phyloP scores from a whole-genome alignment of 805 yeast species.

The Yarrowia deformans region DNA sequence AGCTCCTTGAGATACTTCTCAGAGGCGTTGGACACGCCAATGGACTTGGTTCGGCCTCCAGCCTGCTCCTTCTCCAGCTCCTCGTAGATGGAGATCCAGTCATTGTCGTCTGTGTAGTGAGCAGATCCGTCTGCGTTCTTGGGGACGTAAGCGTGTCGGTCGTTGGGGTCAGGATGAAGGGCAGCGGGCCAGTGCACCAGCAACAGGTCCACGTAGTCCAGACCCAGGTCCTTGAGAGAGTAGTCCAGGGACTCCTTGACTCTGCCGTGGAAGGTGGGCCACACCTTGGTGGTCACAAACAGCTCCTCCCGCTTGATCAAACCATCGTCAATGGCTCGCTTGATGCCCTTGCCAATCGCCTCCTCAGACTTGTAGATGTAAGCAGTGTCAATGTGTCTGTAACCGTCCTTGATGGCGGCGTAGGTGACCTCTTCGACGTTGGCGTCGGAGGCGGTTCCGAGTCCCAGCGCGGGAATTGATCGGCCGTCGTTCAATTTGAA shows the following conservation, averaged over 20 bases:
- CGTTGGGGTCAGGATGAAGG: conserved; percentile 51
- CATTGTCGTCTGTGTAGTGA: conserved; percentile 19
- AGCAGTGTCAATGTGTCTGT: conserved; percentile 82
- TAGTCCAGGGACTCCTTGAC: conserved; percentile 62
- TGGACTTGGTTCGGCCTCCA: conserved; percentile 59
- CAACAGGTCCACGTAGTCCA: conserved; percentile 80
- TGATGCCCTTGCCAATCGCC: conserved; percentile 62
- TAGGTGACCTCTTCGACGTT: conserved; percentile 56
- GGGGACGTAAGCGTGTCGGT: conserved; percentile 50
- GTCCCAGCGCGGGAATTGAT: conserved; percentile 69
- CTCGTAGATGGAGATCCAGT: conserved; percentile 56
- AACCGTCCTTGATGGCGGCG: conserved; percentile 63
- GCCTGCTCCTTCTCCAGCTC: conserved; percentile 52
- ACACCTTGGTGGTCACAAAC: conserved; percentile 73
- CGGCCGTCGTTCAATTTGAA: conserved; percentile 62
- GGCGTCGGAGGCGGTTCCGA: conserved; percentile 69
- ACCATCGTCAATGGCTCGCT: conserved; percentile 49
- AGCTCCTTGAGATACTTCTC: conserved; percentile 59
- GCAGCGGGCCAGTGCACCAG: conserved; percentile 86
- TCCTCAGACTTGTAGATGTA: conserved; percentile 71
- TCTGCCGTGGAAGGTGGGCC: conserved; percentile 50
- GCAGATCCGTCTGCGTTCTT: conserved; percentile 52
- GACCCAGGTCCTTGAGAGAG: conserved; percentile 66
- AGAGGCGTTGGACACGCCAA: conserved; percentile 78
- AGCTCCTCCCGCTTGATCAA: conserved; percentile 67